Conservation (phyloP, 2,329 filamentous ascomycete genomes). For the Trichophyton mentagrophytes region DNA sequence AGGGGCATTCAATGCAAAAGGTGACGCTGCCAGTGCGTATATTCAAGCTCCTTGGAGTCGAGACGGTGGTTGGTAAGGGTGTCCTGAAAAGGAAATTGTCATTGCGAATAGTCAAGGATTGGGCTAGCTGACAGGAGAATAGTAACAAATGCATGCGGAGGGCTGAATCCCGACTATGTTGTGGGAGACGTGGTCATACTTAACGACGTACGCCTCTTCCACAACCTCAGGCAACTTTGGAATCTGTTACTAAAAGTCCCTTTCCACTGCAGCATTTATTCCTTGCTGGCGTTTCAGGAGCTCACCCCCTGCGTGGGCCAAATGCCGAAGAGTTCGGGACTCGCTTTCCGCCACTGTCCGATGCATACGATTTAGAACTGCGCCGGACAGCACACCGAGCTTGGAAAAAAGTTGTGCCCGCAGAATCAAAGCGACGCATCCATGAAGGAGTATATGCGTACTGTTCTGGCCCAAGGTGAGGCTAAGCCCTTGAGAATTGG, state of each 20-base stretch:
- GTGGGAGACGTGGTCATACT: slow-evolving; percentile 54
- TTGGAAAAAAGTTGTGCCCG: slow-evolving; percentile 40
- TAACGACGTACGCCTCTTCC: slow-evolving; percentile 43
- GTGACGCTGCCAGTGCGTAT: slow-evolving; percentile 53
- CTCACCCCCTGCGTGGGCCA: slow-evolving; percentile 49
- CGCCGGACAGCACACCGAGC: slow-evolving; percentile 44
- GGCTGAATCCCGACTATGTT: slow-evolving; percentile 49
- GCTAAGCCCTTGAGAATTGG: slow-evolving; percentile 5
- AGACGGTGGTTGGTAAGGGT: slow-evolving; percentile 44
- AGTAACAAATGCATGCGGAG: slow-evolving; percentile 57
- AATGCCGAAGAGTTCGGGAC: slow-evolving; percentile 51
- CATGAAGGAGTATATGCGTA: slow-evolving; percentile 57
- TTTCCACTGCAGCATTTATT: slow-evolving; percentile 43
- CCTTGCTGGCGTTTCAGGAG: slow-evolving; percentile 47
- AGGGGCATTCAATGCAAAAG: slow-evolving; percentile 51
- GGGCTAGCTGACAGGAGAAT: slow-evolving; percentile 2
- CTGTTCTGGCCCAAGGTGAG: slow-evolving; percentile 48
- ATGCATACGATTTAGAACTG: slow-evolving; percentile 52
- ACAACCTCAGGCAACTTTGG: slow-evolving; percentile 10
- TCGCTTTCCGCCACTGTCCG: slow-evolving; percentile 51
- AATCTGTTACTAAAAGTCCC: slow-evolving; percentile 13
- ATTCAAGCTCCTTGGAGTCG: slow-evolving; percentile 49
- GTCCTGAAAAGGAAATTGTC: not conserved
- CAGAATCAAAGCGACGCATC: slow-evolving; percentile 38
- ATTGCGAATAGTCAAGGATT: slow-evolving; percentile 1